Conservation (phyloP, 1,284 basidiomycete species). For the Cutaneotrichosporon cutaneum region DNA sequence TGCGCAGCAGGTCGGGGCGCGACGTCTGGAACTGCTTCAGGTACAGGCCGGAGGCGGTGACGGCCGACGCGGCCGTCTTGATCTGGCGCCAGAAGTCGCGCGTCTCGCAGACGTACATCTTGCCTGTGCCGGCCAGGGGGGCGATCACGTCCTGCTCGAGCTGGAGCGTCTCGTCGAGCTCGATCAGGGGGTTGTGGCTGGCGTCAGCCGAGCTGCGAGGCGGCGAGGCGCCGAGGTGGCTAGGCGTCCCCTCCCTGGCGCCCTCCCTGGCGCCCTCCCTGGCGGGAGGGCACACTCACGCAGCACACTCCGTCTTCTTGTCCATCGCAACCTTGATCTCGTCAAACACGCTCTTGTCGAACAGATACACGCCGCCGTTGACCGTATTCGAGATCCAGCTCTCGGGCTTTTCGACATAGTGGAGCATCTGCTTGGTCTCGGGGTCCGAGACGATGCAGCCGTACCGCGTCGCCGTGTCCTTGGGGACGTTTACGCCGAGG, state of each 20-base stretch:
- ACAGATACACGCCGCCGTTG: conserved; percentile 56
- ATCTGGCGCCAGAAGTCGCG: conserved; percentile 57
- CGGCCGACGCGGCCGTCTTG: conserved; percentile 58
- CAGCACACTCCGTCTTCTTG: conserved; percentile 52
- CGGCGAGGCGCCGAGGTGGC: no score
- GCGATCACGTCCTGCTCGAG: conserved; percentile 59
- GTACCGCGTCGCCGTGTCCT: conserved; percentile 55
- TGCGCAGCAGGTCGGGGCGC: conserved; percentile 41
- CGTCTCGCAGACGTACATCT: conserved; percentile 57
- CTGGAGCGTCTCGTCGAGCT: conserved; percentile 56
- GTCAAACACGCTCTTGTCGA: conserved; percentile 57
- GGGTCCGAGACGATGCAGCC: conserved; percentile 57
- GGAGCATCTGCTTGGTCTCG: conserved; percentile 48
- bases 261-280: no score
- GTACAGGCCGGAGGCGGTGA: conserved; percentile 57
- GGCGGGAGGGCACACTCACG: no score
- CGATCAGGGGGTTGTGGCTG: conserved; percentile 53
- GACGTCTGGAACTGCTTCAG: conserved; percentile 44
- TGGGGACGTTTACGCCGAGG: conserved; percentile 54
- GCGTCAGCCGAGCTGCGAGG: conserved; percentile 2
- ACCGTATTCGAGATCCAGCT: conserved; percentile 57
- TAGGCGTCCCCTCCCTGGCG: no score
- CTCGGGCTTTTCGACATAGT: conserved; percentile 59
- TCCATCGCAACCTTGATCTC: conserved; percentile 58
- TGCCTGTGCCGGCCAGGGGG: conserved; percentile 54